phyloP scores from a whole-genome alignment of 1,284 basidiomycete species.

The Moesziomyces antarcticus region DNA sequence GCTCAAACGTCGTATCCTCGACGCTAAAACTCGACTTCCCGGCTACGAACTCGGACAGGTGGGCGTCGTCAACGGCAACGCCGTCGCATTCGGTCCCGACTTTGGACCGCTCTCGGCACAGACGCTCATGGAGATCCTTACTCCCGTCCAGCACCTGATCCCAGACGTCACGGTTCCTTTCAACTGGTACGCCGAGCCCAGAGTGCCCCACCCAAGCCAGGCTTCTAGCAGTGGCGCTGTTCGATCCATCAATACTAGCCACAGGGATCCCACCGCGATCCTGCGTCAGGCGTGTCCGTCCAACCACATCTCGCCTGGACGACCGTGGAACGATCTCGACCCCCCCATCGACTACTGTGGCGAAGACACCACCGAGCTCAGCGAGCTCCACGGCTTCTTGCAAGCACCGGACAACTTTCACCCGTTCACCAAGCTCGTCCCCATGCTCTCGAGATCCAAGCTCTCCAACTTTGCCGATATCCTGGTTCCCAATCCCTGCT shows the following conservation, averaged over 20 bases:
- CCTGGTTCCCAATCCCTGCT: conserved; percentile 36
- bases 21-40: conserved; percentile 15
- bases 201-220: conserved; percentile 8
- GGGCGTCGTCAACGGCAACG: conserved; percentile 20
- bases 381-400: conserved; percentile 27
- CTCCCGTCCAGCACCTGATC: conserved; percentile 25
- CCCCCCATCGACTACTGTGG: conserved; percentile 30
- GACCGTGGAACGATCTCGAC: conserved; percentile 18
- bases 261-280: conserved; percentile 9
- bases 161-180: conserved; percentile 28
- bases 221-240: not conserved
- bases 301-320: conserved; percentile 15
- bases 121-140: conserved; percentile 16
- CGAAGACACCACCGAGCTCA: conserved; percentile 12
- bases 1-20: conserved; percentile 28
- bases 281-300: conserved; percentile 25
- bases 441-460: conserved; percentile 33
- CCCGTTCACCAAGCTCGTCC: conserved; percentile 28
- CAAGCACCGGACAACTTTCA: conserved; percentile 20
- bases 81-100: conserved; percentile 21
- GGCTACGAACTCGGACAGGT: conserved; percentile 15
- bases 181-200: conserved; percentile 38
- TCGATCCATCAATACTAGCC: not conserved
- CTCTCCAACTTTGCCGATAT: conserved; percentile 41
- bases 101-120: conserved; percentile 14